Percentiles rank a stretch among this genome's conserved stretches.
Conservation (phyloP, 441 rosid genomes). For the Adansonia rubrostipa region DNA sequence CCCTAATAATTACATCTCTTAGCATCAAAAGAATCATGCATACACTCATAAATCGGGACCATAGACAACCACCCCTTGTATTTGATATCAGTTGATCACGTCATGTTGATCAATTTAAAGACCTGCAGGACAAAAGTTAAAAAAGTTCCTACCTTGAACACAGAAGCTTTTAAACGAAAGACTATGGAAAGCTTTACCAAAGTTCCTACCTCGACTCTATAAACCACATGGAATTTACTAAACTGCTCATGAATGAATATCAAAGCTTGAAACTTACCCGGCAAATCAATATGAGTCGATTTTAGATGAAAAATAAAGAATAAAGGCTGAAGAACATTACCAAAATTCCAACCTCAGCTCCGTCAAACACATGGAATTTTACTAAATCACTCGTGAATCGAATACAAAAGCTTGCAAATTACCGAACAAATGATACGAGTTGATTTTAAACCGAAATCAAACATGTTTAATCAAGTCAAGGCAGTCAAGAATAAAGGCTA, state of each 20-base stretch:
- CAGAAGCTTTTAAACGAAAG: background rate
- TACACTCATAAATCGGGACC: background rate
- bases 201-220: background rate
- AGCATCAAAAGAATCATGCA: background rate
- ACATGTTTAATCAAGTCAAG: background rate
- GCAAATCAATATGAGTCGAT: background rate
- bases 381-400: background rate
- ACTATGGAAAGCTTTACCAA: background rate
- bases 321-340: background rate
- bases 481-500: background rate
- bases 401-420: background rate
- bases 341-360: background rate
- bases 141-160: background rate
- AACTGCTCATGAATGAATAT: background rate
- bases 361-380: conserved; percentile 7
- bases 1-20: background rate
- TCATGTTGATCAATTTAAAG: background rate
- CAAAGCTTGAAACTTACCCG: background rate
- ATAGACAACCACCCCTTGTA: background rate
- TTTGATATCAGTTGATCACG: background rate
- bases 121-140: background rate
- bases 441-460: background rate
- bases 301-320: background rate
- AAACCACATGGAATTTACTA: conserved; percentile 3
- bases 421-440: background rate